Percentiles rank a stretch among this genome's conserved stretches.
phyloP scores from a whole-genome alignment of 148 eudicot species.

The Talinum fruticosum region DNA sequence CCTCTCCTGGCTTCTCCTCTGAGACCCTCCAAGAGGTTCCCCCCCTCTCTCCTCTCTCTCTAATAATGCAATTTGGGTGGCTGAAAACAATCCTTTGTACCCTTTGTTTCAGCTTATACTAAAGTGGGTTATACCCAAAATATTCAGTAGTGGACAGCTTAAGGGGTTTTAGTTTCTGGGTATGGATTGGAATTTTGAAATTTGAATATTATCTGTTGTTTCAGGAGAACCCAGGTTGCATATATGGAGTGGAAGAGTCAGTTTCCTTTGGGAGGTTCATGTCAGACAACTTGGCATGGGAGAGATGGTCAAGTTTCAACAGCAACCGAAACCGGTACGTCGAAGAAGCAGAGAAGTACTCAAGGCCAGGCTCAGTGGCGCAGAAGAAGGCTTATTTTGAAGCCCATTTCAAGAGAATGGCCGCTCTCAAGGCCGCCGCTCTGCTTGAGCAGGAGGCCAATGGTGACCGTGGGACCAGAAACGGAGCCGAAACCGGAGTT shows the following conservation, averaged over 20 bases:
- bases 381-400: conserved; percentile 93
- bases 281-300: conserved; percentile 78
- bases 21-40: conserved; percentile 38
- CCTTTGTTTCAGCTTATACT: neutral
- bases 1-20: conserved; percentile 32
- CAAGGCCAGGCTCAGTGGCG: conserved; percentile 84
- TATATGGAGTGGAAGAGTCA: conserved; percentile 60
- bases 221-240: conserved; percentile 43
- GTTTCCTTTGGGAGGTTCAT: conserved; percentile 79
- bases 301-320: conserved; percentile 78
- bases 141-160: too few relatives aligned
- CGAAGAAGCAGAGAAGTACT: conserved; percentile 76
- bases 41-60: neutral
- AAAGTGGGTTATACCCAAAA: too few relatives aligned
- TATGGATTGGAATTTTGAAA: neutral
- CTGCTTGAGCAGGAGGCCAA: conserved; percentile 51
- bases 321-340: conserved; percentile 63
- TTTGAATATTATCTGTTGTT: neutral
- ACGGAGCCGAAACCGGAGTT: neutral
- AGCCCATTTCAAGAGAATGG: conserved; percentile 92
- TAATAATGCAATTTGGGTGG: neutral
- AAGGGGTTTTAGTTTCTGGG: too few relatives aligned
- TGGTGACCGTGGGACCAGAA: neutral
- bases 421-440: conserved; percentile 80
- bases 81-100: neutral